Evolutionary conservation across 192 early-diverging fungal species (phyloP), one percentile per base, ranked within the genome.

Genomic region (Coemansia sp.): DNA sequence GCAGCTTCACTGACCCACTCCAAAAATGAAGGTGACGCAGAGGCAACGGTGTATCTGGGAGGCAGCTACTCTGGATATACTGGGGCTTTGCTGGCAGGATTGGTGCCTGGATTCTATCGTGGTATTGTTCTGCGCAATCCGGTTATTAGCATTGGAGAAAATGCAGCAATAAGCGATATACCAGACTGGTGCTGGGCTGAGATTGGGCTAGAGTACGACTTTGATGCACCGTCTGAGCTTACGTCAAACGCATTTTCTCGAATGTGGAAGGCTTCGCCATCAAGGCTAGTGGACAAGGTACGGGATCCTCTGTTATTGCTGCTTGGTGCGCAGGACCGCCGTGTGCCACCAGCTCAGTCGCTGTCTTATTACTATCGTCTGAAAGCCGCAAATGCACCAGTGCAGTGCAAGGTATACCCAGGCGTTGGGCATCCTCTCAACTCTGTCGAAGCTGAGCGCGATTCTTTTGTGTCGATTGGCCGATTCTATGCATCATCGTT

Each of bases 51-150:
- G 19, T 68, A 89, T 26, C 71, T 86, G n/a, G 93, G 93, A 41
- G 93, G 92, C 12, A 88, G 86, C 19, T 91, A 93, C 63, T 88
- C 90, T 26, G 90, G 90, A 8, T 89, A 90, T 61, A 88, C 88
- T 41, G 80, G 86, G 4, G 85, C 83, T 2, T 79, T 88, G 66
- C 63, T 91, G 41, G 75, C 88, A 8, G 83, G 69, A 6, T 71
- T 73, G 47, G 84, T 69, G 21, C 84, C 85, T 11, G 85, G 81
- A n/a, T 86, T 84, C 56, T 94, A 87, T 70, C 87, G 85, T 16
- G 90, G 83, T 2, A 76, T 81, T 19, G 84, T 87, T 1, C 55
- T 92, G 61, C 86, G 91, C 41, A 94, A 94, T 75, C 93, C 93
- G 6, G 92, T 93, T 3, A 82, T 88, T 58, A 84, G 85, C 68